Evolutionary conservation across 1,284 basidiomycete species (phyloP).

Genomic region (Gastroboletus turbinatus): DNA sequence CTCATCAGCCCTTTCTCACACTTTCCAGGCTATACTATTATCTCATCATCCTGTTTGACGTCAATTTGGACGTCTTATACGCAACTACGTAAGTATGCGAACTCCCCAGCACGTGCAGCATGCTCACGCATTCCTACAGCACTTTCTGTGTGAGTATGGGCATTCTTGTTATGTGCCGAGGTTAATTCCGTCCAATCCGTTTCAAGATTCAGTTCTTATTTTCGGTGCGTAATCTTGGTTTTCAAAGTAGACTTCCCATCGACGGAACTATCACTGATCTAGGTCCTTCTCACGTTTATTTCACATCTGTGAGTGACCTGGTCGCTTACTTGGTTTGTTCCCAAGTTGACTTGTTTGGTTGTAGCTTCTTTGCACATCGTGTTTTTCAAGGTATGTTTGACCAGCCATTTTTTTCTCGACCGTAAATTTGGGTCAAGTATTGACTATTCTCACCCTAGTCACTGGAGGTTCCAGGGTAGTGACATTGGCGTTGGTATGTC

Average conservation of each 20-base stretch:
- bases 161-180: neutral
- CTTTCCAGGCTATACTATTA: constrained; percentile 36
- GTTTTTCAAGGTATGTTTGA: constrained; percentile 31
- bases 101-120: neutral
- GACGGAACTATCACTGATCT: neutral
- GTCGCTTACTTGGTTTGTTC: neutral
- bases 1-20: constrained; percentile 9
- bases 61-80: constrained; percentile 30
- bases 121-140: constrained; percentile 21
- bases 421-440: neutral
- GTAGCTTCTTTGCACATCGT: constrained; percentile 37
- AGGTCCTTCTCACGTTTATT: constrained; percentile 35
- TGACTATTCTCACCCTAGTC: constrained; percentile 16
- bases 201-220: constrained; percentile 36
- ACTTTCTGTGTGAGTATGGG: constrained; percentile 38
- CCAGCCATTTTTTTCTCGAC: neutral
- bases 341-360: neutral
- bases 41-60: constrained; percentile 37
- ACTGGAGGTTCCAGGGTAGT: constrained; percentile 18
- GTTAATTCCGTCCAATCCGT: neutral
- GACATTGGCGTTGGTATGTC: constrained; percentile 20
- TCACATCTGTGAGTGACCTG: constrained; percentile 34
- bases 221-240: constrained; percentile 27
- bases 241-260: neutral
- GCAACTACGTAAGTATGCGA: constrained; percentile 35